These are phyloP conservation scores for Salvia rosmarinus DNA, from an alignment of 257 asterid species.

Conservation along the genomic window DNA sequence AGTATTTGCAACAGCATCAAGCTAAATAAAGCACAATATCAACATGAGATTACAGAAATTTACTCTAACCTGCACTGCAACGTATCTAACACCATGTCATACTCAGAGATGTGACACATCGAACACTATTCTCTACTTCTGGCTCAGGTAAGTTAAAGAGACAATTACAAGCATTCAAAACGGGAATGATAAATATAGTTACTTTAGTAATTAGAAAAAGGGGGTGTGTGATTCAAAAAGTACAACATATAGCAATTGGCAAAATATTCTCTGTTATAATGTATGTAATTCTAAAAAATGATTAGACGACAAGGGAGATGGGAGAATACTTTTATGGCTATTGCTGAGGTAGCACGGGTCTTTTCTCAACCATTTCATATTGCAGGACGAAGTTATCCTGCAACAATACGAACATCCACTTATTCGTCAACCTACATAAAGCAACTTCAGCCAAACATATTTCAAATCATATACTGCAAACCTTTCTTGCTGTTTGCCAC, in stretches of 20 bases:
- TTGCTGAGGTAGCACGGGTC: constrained; percentile 58
- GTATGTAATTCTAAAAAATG: constrained; percentile 14
- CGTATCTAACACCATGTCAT: neutral
- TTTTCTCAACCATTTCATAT: constrained; percentile 72
- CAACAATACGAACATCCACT: constrained; percentile 22
- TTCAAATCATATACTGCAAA: constrained; percentile 28
- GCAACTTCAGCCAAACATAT: neutral
- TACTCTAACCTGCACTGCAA: constrained; percentile 4
- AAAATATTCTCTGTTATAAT: constrained; percentile 21
- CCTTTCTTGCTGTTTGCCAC: constrained; percentile 80
- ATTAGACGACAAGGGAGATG: constrained; percentile 10
- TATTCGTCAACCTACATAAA: neutral
- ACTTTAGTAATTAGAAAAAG: constrained; percentile 11
- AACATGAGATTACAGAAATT: neutral
- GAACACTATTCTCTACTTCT: neutral
- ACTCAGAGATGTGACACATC: neutral
- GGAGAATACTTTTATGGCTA: constrained; percentile 7
- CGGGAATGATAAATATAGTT: constrained; percentile 18
- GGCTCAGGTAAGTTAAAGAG: neutral
- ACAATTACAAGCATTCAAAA: neutral
- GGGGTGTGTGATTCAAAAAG: constrained; percentile 35
- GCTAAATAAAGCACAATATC: neutral
- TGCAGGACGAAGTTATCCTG: constrained; percentile 80
- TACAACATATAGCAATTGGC: constrained; percentile 34
- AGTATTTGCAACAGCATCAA: neutral